phyloP scores from a whole-genome alignment of 2,329 filamentous ascomycete genomes.

The Metarhizium album region DNA sequence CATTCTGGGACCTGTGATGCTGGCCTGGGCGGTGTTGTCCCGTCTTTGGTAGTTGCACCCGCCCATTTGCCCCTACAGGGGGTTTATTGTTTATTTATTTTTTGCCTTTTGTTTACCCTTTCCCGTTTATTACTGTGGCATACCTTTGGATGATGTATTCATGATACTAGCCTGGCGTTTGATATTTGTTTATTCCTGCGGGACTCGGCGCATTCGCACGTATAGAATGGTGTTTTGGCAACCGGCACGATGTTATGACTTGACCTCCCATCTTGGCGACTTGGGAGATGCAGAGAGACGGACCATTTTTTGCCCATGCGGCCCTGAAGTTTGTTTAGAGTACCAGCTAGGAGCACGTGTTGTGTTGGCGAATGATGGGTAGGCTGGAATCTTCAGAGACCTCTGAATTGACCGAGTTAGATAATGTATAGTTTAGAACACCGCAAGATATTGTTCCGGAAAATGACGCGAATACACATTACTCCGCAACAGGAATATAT shows the following conservation, averaged over 20 bases:
- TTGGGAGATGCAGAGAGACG: background rate
- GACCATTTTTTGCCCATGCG: background rate
- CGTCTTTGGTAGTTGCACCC: conserved; percentile 2
- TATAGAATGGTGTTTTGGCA: conserved; percentile 1
- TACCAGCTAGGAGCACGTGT: background rate
- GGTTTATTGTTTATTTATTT: no score
- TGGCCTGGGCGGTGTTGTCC: conserved; percentile 15
- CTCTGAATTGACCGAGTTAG: no score
- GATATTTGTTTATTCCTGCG: background rate
- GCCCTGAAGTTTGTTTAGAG: background rate
- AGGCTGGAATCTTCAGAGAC: no score
- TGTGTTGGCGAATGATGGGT: background rate
- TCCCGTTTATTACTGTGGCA: background rate
- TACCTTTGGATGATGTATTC: background rate
- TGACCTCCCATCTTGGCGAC: background rate
- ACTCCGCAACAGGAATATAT: no score
- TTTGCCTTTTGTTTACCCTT: background rate
- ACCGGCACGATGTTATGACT: background rate
- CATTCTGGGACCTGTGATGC: conserved; percentile 16
- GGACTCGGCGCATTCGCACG: background rate
- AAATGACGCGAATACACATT: no score
- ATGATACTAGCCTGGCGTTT: background rate
- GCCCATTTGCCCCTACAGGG: no score
- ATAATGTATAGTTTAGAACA: no score
- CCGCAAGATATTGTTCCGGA: no score